Conservation (phyloP, 2,329 filamentous ascomycete species). For the Penicillium sp. region DNA sequence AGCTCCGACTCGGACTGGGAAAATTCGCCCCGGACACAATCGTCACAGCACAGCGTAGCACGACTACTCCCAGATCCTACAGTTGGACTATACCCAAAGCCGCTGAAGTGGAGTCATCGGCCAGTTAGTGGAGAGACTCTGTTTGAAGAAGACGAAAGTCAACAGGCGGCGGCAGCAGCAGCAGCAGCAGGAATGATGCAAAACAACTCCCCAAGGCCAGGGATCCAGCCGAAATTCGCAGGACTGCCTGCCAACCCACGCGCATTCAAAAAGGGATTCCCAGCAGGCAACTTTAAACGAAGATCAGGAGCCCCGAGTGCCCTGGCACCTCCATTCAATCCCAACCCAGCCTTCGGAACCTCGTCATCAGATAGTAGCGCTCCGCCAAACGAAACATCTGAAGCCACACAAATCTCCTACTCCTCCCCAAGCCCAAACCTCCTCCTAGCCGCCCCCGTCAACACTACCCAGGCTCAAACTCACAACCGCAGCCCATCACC, state of each 20-base stretch:
- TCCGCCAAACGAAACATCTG: constrained; percentile 7
- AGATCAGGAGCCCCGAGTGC: background rate
- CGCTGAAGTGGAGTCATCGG: constrained; percentile 34
- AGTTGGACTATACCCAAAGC: constrained; percentile 38
- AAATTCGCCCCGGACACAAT: constrained; percentile 30
- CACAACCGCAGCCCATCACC: constrained; percentile 1
- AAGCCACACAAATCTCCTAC: constrained; percentile 3
- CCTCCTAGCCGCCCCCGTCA: constrained; percentile 1
- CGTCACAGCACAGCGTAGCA: constrained; percentile 39
- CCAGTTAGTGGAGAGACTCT: constrained; percentile 35
- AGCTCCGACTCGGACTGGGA: constrained; percentile 28
- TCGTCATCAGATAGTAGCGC: constrained; percentile 13
- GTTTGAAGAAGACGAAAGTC: constrained; percentile 39
- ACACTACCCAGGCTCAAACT: constrained; percentile 1
- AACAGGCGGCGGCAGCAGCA: constrained; percentile 6
- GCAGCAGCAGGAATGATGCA: background rate
- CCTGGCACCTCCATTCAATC: constrained; percentile 8
- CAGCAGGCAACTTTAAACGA: constrained; percentile 4
- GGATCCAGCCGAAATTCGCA: constrained; percentile 13
- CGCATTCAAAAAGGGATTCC: constrained; percentile 32
- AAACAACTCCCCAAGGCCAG: constrained; percentile 1
- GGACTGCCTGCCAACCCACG: constrained; percentile 39
- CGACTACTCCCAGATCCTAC: constrained; percentile 38
- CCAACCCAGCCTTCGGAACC: constrained; percentile 4
- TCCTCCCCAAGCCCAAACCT: constrained; percentile 1